Conservation (phyloP, 805 yeast species). For the Lipomyces japonicus region DNA sequence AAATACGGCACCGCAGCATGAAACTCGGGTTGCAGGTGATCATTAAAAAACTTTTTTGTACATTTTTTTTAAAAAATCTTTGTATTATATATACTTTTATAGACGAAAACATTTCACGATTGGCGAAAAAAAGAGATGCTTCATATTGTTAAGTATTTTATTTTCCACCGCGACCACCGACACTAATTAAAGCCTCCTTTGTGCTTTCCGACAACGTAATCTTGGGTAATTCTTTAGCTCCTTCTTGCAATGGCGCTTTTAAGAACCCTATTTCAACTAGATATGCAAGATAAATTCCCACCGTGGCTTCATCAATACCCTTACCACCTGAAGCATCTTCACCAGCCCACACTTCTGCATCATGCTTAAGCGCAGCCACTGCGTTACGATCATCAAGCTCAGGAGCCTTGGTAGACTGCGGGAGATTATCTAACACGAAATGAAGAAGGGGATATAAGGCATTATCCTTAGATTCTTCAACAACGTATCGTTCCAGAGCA, state of each 20-base stretch:
- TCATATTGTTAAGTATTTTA: background rate
- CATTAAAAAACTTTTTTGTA: background rate
- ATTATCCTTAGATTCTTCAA: conserved; percentile 58
- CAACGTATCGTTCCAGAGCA: conserved; percentile 70
- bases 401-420: conserved; percentile 89
- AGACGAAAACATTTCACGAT: background rate
- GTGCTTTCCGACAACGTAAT: conserved; percentile 48
- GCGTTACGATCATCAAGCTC: conserved; percentile 89
- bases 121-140: background rate
- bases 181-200: conserved; percentile 34
- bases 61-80: background rate
- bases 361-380: conserved; percentile 58
- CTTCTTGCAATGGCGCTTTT: conserved; percentile 53
- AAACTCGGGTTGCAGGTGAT: too few species aligned
- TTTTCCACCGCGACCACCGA: conserved; percentile 41
- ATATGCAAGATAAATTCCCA: conserved; percentile 77
- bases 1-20: background rate
- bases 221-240: conserved; percentile 49
- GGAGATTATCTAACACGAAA: conserved; percentile 88
- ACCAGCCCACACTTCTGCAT: conserved; percentile 55
- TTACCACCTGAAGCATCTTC: conserved; percentile 63
- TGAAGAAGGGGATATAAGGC: conserved; percentile 92
- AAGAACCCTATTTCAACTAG: conserved; percentile 76
- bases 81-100: background rate
- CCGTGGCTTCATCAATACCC: conserved; percentile 64